These are phyloP conservation scores for Yamadazyma buinensis DNA, from an alignment of 1,139 yeast species.

Conservation along the genomic window DNA sequence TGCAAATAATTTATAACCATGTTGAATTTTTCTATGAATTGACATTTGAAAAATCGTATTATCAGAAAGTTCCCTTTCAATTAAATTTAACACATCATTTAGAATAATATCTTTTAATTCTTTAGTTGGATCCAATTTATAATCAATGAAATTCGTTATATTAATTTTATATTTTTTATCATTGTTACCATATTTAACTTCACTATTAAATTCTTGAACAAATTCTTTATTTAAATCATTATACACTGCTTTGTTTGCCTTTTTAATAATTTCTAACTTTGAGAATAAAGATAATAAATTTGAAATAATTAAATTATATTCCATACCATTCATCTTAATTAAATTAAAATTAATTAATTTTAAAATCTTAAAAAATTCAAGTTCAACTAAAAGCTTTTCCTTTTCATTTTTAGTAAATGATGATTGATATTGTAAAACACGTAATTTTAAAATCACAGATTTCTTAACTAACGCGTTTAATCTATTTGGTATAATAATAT, in stretches of 20 bases:
- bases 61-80: constrained; percentile 26
- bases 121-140: no score
- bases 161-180: no score
- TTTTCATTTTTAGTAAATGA: neutral
- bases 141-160: no score
- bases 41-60: constrained; percentile 31
- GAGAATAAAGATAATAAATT: constrained; percentile 13
- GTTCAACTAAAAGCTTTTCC: constrained; percentile 2
- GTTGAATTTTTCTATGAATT: constrained; percentile 19
- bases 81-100: constrained; percentile 15
- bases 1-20: constrained; percentile 22
- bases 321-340: neutral
- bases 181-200: no score
- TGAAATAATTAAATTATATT: constrained; percentile 16
- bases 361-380: constrained; percentile 11
- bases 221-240: constrained; percentile 9
- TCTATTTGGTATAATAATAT: constrained; percentile 4
- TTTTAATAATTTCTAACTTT: no score
- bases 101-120: no score
- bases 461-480: constrained; percentile 16
- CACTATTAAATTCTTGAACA: no score
- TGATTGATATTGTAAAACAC: constrained; percentile 9
- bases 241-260: no score
- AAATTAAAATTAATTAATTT: neutral
- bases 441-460: constrained; percentile 17